Percentiles rank a stretch among this genome's conserved stretches.
Conservation (phyloP, 176 grass and related monocot species). For the Carex parvula region DNA sequence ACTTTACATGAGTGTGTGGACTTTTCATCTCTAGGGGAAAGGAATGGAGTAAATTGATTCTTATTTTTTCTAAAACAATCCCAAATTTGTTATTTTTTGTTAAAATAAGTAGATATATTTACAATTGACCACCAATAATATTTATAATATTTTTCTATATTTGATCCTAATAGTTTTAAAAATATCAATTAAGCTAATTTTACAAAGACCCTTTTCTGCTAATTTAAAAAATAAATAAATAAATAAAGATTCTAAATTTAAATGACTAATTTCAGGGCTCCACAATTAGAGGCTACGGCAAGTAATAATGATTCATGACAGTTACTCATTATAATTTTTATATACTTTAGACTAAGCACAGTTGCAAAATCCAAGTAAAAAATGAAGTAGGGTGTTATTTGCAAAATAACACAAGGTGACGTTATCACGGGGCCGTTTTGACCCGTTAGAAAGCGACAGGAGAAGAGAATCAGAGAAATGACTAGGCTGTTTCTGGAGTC, state of each 20-base stretch:
- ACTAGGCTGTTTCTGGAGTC: no score
- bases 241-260: not conserved
- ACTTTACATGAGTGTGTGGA: no score
- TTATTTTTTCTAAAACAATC: no score
- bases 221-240: not conserved
- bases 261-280: not conserved
- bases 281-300: not conserved
- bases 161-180: not conserved
- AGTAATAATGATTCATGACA: not conserved
- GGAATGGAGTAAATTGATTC: no score
- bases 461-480: not conserved
- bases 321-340: not conserved
- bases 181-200: no score
- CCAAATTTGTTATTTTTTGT: no score
- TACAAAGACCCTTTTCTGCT: no score
- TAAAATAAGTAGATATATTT: not conserved
- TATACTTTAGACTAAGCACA: no score
- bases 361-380: not conserved
- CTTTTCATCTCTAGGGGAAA: no score
- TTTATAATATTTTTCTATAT: not conserved
- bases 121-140: not conserved
- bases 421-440: not conserved
- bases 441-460: constrained; percentile 13
- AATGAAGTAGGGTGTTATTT: not conserved
- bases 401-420: not conserved